These are phyloP conservation scores for Phytophthora lateralis DNA, from an alignment of 352 stramenopile genomes.

Conservation along the genomic window DNA sequence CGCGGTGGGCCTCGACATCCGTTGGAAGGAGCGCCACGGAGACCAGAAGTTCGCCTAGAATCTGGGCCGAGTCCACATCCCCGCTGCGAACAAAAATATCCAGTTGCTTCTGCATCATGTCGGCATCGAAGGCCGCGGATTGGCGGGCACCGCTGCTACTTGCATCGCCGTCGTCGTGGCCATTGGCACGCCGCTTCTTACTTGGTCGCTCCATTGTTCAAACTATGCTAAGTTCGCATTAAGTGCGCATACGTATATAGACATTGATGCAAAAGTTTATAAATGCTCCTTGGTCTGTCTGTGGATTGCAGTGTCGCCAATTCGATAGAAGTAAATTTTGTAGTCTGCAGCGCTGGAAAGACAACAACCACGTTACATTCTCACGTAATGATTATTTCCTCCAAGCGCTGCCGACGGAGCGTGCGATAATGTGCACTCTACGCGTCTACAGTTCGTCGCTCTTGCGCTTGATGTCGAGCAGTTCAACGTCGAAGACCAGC, in stretches of 20 bases:
- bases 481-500: slow-evolving; percentile 97
- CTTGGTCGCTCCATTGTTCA: slow-evolving; percentile 25
- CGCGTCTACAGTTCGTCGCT: slow-evolving; percentile 57
- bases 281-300: background rate
- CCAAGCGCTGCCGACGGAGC: background rate
- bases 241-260: slow-evolving; percentile 6
- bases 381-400: slow-evolving; percentile 10
- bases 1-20: slow-evolving; percentile 7
- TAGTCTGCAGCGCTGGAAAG: background rate
- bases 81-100: slow-evolving; percentile 52
- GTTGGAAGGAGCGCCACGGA: slow-evolving; percentile 44
- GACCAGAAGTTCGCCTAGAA: slow-evolving; percentile 69
- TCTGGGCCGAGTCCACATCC: slow-evolving; percentile 62
- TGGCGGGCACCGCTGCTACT: background rate
- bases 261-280: background rate
- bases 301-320: too few species aligned
- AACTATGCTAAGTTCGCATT: slow-evolving; percentile 29
- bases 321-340: background rate
- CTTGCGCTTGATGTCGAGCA: slow-evolving; percentile 93
- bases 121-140: slow-evolving; percentile 34
- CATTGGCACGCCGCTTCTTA: slow-evolving; percentile 42
- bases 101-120: slow-evolving; percentile 69
- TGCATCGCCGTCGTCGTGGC: slow-evolving; percentile 14
- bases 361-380: slow-evolving; percentile 28
- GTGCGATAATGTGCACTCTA: slow-evolving; percentile 6